Evolutionary conservation across 805 yeast genomes (phyloP).

Genomic region (Lipomyces starkeyi): DNA sequence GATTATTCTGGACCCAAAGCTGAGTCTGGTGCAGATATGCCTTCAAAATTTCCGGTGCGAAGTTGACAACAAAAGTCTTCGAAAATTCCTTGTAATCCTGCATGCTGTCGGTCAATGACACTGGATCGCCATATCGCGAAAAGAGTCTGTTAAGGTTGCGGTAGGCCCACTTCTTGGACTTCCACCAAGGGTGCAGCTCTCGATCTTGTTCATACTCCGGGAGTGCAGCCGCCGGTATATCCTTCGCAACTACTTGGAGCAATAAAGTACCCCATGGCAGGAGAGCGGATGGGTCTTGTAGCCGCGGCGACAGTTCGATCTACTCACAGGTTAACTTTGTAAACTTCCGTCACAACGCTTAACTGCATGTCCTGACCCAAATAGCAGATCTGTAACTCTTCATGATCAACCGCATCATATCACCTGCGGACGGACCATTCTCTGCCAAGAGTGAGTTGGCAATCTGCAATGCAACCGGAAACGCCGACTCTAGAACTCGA

Average conservation of each 20-base stretch:
- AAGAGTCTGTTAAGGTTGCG: constrained; percentile 77
- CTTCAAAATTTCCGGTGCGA: constrained; percentile 74
- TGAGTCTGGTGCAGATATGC: constrained; percentile 71
- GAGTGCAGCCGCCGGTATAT: constrained; percentile 60
- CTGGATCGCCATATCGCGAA: constrained; percentile 44
- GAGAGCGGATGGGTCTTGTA: constrained; percentile 60
- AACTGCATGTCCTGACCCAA: constrained; percentile 33
- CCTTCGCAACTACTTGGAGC: constrained; percentile 65
- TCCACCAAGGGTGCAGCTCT: constrained; percentile 65
- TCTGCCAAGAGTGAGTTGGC: constrained; percentile 61
- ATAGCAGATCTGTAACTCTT: constrained; percentile 82
- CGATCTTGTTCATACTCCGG: constrained; percentile 61
- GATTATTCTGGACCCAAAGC: constrained; percentile 66
- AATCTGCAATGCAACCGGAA: constrained; percentile 69
- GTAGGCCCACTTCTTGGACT: constrained; percentile 86
- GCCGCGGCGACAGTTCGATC: constrained; percentile 69
- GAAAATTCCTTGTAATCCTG: constrained; percentile 63
- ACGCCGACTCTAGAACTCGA: constrained; percentile 58
- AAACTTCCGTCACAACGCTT: neutral
- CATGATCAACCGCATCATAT: constrained; percentile 72
- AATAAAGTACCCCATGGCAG: constrained; percentile 79
- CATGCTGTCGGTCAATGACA: constrained; percentile 46
- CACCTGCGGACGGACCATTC: constrained; percentile 59
- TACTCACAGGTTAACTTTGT: constrained; percentile 41
- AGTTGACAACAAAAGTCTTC: constrained; percentile 57